These are phyloP conservation scores for Pseudogymnoascus verrucosus DNA, from an alignment of 2,329 filamentous ascomycete genomes.

Conservation along the genomic window DNA sequence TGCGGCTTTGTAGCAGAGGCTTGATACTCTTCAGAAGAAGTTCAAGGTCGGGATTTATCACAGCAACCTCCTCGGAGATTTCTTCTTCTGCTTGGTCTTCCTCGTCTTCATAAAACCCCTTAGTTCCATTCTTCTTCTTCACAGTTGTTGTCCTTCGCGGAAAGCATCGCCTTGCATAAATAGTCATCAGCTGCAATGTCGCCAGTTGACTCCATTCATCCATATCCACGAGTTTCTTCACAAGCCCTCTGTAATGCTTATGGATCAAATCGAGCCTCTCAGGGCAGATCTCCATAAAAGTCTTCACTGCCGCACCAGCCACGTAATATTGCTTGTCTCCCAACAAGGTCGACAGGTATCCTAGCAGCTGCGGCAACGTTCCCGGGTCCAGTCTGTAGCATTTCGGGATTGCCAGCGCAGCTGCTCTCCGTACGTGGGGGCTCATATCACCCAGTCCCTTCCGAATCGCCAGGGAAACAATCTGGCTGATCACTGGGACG, in stretches of 20 bases:
- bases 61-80: conserved; percentile 41
- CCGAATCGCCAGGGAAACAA: conserved; percentile 92
- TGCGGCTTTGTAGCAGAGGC: conserved; percentile 84
- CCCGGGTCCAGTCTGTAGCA: conserved; percentile 86
- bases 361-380: conserved; percentile 75
- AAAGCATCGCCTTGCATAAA: conserved; percentile 83
- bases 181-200: conserved; percentile 70
- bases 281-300: conserved; percentile 84
- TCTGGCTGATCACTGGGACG: conserved; percentile 97
- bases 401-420: conserved; percentile 89
- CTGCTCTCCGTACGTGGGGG: conserved; percentile 83
- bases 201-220: conserved; percentile 96
- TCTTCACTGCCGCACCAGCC: conserved; percentile 83
- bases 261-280: conserved; percentile 84
- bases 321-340: conserved; percentile 95
- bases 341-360: conserved; percentile 69
- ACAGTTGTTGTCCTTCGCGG: conserved; percentile 57
- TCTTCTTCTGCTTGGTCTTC: conserved; percentile 37
- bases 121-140: conserved; percentile 44
- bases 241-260: conserved; percentile 74
- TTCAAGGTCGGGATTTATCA: conserved; percentile 74
- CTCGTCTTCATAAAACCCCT: conserved; percentile 76
- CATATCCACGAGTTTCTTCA: conserved; percentile 94
- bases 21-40: conserved; percentile 72
- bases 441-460: conserved; percentile 92